phyloP scores from a whole-genome alignment of 768 basidiomycete genomes.

The Amanita pallidorosea region DNA sequence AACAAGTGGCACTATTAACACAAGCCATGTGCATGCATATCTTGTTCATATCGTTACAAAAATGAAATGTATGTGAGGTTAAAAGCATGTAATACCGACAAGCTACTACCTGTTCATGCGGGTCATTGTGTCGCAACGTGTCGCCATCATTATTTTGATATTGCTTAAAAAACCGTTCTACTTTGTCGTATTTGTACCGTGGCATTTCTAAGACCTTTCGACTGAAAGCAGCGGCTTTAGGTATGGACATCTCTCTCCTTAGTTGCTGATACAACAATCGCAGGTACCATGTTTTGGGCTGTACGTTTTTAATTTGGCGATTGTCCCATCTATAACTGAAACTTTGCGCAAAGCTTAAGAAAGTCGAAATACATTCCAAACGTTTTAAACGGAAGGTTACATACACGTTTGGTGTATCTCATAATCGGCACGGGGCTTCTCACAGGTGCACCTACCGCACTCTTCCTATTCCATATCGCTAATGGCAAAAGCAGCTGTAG shows the following conservation, averaged over 20 bases:
- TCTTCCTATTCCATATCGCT: background rate
- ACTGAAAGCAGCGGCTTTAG: background rate
- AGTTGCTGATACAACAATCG: slow-evolving; percentile 20
- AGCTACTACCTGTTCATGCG: background rate
- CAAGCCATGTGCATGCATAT: slow-evolving; percentile 17
- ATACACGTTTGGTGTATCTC: slow-evolving; percentile 18
- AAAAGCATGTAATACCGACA: too few species aligned
- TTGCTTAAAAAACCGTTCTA: background rate
- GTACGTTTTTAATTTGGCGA: slow-evolving; percentile 10
- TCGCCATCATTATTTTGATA: background rate
- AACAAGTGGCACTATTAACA: background rate
- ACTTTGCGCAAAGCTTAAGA: slow-evolving; percentile 9
- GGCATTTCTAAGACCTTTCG: background rate
- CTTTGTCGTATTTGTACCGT: background rate
- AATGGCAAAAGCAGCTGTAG: slow-evolving; percentile 13
- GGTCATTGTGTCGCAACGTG: background rate
- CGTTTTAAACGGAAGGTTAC: slow-evolving; percentile 16
- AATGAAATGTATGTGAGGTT: slow-evolving; percentile 5
- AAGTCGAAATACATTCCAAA: slow-evolving; percentile 15
- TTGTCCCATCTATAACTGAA: background rate
- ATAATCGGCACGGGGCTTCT: slow-evolving; percentile 22
- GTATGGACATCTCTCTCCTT: slow-evolving; percentile 21
- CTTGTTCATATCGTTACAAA: slow-evolving; percentile 18
- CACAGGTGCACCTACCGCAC: slow-evolving; percentile 14
- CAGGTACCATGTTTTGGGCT: slow-evolving; percentile 19